Conservation (phyloP, 345 rosid genomes). For the Salix udensis region DNA sequence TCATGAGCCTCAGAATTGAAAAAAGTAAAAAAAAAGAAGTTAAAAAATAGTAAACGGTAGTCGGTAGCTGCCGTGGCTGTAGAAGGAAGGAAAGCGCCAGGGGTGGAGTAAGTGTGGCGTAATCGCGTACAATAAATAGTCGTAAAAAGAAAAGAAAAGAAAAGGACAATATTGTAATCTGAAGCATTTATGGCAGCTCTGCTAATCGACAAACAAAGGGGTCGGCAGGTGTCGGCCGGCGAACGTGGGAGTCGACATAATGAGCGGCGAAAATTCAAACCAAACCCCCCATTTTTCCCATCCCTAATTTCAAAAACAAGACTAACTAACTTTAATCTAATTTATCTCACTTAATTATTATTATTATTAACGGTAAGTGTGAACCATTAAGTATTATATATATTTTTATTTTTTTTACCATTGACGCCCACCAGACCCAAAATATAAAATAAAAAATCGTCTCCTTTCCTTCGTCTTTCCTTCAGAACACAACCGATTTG, state of each 20-base stretch:
- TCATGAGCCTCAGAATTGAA: too few species aligned
- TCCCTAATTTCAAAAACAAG: constrained; percentile 7
- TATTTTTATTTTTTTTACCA: neutral
- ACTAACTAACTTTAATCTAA: neutral
- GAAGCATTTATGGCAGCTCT: constrained; percentile 24
- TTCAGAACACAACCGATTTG: neutral
- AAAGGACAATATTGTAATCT: constrained; percentile 39
- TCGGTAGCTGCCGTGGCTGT: neutral
- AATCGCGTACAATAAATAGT: neutral
- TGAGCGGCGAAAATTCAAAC: constrained; percentile 28
- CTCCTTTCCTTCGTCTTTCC: constrained; percentile 1
- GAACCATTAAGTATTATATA: neutral
- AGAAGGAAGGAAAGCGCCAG: neutral
- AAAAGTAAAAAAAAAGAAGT: too few species aligned
- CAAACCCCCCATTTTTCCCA: neutral
- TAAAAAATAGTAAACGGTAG: too few species aligned
- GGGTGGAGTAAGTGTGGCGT: neutral
- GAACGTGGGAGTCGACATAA: constrained; percentile 30
- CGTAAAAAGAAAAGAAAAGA: constrained; percentile 1
- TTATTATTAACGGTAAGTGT: neutral
- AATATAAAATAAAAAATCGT: constrained; percentile 13
- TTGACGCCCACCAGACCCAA: constrained; percentile 15
- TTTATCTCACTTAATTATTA: neutral
- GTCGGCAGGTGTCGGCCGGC: constrained; percentile 75
- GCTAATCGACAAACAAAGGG: constrained; percentile 46